These are phyloP conservation scores for Onygenales sp. DNA, from an alignment of 2,329 filamentous ascomycete genomes.

Conservation along the genomic window DNA sequence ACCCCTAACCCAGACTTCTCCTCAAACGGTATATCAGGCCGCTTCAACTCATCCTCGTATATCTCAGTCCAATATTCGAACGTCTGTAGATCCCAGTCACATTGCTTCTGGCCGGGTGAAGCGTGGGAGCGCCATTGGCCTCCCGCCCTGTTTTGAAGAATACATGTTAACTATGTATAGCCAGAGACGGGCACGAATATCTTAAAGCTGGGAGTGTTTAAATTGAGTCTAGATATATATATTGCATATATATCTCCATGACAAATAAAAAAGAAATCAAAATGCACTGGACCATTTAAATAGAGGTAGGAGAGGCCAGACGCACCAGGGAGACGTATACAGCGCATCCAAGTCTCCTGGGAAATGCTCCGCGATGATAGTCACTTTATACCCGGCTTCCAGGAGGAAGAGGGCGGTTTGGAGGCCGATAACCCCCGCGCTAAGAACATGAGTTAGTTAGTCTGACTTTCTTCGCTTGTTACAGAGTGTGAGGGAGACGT, in stretches of 20 bases:
- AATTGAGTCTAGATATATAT: constrained; percentile 6
- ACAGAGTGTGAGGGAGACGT: background rate
- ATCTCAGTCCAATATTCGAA: constrained; percentile 32
- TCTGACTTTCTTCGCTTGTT: background rate
- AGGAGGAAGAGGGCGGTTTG: constrained; percentile 36
- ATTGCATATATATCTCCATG: constrained; percentile 5
- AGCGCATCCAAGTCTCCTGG: constrained; percentile 32
- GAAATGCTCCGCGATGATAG: constrained; percentile 33
- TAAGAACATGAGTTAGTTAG: constrained; percentile 1
- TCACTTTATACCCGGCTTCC: constrained; percentile 31
- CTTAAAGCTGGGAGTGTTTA: background rate
- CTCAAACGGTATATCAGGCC: constrained; percentile 15
- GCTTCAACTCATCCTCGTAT: constrained; percentile 19
- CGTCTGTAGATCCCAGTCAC: constrained; percentile 35
- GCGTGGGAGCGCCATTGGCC: constrained; percentile 40
- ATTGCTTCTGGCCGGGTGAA: constrained; percentile 21
- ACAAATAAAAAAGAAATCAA: background rate
- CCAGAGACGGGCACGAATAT: background rate
- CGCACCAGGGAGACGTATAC: constrained; percentile 36
- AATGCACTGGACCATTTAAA: no score
- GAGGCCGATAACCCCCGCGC: constrained; percentile 40
- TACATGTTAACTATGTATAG: no score
- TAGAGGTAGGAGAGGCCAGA: background rate
- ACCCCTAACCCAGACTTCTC: constrained; percentile 12
- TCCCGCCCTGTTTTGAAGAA: constrained; percentile 29